Evolutionary conservation across 306 rosid species (phyloP), one percentile per base, ranked within the genome.

Genomic region (Castanopsis chinensis): DNA sequence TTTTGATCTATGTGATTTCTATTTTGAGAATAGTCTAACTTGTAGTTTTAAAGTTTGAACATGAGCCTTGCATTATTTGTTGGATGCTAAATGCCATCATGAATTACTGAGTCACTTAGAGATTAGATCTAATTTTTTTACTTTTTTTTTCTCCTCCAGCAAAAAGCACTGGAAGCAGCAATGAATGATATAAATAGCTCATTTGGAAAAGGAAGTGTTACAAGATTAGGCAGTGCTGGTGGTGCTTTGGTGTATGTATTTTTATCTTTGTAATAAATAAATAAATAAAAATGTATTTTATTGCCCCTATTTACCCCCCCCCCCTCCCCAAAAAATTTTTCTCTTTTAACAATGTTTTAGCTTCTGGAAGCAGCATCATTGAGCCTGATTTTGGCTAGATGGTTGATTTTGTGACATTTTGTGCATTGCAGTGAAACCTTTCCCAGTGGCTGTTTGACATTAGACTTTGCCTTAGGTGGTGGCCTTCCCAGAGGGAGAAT

Each of bases 401-500:
- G 68, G 65, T 79, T 30, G 14, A 71, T 61, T 68, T 45, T 78
- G 28, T 60, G 10, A 77, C 60, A 52, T 55, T 82, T n/a, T n/a
- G n/a, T n/a, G 41, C 69, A 55, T 81, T 85, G 82, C 91, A 95
- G 99, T 76, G 99, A 95, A 88, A 95, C 99, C 20, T 95, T 95
- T 76, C 99, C 99, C 9, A 95, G 98, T 89, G 99, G 99, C 74
- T 95, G 98, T 83, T 91, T 95, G 91, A 87, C 96, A 14, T 84
- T 95, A 82, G 99, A 95, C 89, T 90, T 88, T 75, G 99, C 98
- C 76, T 89, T 95, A 81, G 98, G 99, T 28, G 99, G 99, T 64
- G 99, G 99, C 78, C 97, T 95, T 65, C 99, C 99, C 8, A 91
- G 81, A 78, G 99, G 99, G 75, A 91, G 99, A 91, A 95, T 95